Evolutionary conservation across 345 rosid genomes (phyloP).

Genomic region (Arabis alpina): DNA sequence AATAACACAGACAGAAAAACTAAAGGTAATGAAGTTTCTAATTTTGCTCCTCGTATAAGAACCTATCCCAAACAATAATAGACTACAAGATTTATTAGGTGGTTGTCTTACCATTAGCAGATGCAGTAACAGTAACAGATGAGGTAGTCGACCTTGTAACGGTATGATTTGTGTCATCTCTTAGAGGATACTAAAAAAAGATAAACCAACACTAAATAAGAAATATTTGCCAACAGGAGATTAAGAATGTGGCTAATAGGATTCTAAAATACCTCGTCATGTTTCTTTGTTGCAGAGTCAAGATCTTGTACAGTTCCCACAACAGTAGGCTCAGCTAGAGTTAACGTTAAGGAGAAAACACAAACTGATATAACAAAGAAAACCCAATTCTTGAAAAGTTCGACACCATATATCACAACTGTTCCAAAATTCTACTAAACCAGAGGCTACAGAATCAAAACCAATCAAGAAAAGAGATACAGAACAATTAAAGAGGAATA

Average conservation of each 20-base stretch:
- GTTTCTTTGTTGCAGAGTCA: constrained; percentile 19
- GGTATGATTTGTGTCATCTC: constrained; percentile 9
- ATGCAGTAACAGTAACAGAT: constrained; percentile 21
- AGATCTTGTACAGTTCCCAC: constrained; percentile 11
- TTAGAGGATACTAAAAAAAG: constrained; percentile 36
- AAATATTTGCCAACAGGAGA: constrained; percentile 1
- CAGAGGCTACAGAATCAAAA: constrained; percentile 1
- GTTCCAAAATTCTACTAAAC: neutral
- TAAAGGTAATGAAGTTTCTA: neutral
- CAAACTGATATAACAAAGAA: constrained; percentile 17
- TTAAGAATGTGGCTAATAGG: neutral
- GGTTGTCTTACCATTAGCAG: constrained; percentile 36
- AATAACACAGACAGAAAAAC: neutral
- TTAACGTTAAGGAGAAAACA: constrained; percentile 30
- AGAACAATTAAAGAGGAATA: neutral
- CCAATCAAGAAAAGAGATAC: neutral
- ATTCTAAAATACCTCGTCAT: constrained; percentile 18
- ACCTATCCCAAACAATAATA: neutral
- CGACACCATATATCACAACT: neutral
- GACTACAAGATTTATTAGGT: neutral
- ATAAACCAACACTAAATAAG: constrained; percentile 11
- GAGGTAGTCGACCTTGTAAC: constrained; percentile 12
- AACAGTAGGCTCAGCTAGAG: constrained; percentile 27
- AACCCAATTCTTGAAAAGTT: neutral
- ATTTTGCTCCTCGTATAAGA: neutral